phyloP scores from a whole-genome alignment of 331 rosid genomes.

The Acacia concinna region DNA sequence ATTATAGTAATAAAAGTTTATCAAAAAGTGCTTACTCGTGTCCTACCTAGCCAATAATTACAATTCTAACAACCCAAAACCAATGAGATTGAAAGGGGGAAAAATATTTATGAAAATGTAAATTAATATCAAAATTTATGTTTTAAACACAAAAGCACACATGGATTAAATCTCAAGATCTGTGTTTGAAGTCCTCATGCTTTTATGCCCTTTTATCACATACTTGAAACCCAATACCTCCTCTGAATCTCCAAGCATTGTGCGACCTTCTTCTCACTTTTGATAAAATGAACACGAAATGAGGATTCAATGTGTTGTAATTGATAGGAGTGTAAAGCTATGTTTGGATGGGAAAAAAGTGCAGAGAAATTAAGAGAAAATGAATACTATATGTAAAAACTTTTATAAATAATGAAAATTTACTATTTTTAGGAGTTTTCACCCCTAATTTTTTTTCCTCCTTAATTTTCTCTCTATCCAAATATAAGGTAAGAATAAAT shows the following conservation, averaged over 20 bases:
- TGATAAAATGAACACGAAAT: not conserved
- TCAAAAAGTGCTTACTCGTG: conserved; percentile 38
- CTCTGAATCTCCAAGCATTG: no score
- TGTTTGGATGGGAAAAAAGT: no score
- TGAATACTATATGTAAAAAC: no score
- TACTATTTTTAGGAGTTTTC: no score
- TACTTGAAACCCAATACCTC: not conserved
- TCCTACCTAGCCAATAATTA: conserved; percentile 33
- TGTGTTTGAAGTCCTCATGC: not conserved
- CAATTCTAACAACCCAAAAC: not conserved
- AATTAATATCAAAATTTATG: no score
- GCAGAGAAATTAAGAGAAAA: no score
- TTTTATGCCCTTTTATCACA: conserved; percentile 11
- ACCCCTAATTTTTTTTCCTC: no score
- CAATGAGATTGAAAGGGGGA: not conserved
- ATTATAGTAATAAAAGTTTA: not conserved
- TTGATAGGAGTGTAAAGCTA: not conserved
- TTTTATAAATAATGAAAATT: no score
- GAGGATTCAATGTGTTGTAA: not conserved
- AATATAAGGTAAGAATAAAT: no score
- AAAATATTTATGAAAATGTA: no score
- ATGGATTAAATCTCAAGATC: not conserved
- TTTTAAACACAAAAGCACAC: not conserved
- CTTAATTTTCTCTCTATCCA: no score
- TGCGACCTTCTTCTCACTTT: not conserved